Percentiles rank a stretch among this genome's conserved stretches.
Conservation (phyloP, 2,329 filamentous ascomycete genomes). For the Colletotrichum shisoi region DNA sequence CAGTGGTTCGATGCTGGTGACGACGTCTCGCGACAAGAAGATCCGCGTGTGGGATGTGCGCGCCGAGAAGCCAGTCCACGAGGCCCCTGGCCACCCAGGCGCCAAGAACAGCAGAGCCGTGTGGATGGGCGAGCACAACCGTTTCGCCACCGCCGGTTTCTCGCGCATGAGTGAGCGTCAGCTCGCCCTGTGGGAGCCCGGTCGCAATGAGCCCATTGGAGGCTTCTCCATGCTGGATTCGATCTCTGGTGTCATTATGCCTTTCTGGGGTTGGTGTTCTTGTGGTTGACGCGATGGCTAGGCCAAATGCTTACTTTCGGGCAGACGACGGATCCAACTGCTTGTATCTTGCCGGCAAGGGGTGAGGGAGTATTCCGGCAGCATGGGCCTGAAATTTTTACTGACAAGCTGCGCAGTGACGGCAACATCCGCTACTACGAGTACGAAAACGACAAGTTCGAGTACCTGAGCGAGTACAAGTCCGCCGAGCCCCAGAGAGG, state of each 20-base stretch:
- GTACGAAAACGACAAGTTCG: constrained; percentile 98
- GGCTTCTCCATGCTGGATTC: constrained; percentile 92
- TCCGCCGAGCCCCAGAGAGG: constrained; percentile 95
- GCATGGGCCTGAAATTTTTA: neutral
- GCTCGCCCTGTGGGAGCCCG: constrained; percentile 92
- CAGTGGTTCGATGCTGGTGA: constrained; percentile 83
- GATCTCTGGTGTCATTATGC: constrained; percentile 98
- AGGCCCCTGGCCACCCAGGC: constrained; percentile 83
- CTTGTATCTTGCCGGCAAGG: constrained; percentile 95
- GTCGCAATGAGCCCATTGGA: constrained; percentile 83
- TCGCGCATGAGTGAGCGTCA: constrained; percentile 98
- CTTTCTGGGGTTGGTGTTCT: constrained; percentile 80
- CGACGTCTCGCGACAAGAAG: constrained; percentile 98
- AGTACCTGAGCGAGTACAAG: constrained; percentile 96
- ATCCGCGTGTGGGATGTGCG: constrained; percentile 96
- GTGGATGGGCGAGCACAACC: constrained; percentile 97
- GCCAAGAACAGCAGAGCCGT: constrained; percentile 97
- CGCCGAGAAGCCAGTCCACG: constrained; percentile 86
- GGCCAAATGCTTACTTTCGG: constrained; percentile 41
- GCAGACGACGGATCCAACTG: constrained; percentile 89
- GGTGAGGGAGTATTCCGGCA: constrained; percentile 64
- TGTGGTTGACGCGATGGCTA: neutral
- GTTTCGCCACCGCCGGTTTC: constrained; percentile 95
- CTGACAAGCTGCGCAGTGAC: constrained; percentile 68
- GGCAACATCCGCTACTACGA: constrained; percentile 99